Percentiles rank a stretch among this genome's conserved stretches.
These are phyloP conservation scores for Talaromyces nanjingensis DNA, from an alignment of 495 filamentous ascomycete genomes.

Conservation along the genomic window DNA sequence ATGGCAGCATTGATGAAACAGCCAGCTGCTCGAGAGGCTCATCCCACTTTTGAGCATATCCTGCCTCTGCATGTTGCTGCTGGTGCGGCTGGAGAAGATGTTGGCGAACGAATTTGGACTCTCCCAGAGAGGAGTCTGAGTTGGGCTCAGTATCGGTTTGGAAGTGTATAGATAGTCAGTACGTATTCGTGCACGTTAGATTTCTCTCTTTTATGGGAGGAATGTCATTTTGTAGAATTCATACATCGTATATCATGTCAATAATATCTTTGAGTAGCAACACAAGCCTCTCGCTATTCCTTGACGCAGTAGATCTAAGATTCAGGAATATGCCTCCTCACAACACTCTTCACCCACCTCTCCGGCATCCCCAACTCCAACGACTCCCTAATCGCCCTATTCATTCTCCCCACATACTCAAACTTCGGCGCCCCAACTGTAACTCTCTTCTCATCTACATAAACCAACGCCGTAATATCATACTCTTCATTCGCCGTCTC, in stretches of 20 bases:
- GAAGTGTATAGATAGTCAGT: conserved; percentile 32
- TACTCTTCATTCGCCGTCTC: conserved; percentile 11
- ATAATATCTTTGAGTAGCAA: neutral
- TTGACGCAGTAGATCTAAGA: neutral
- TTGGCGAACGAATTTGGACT: conserved; percentile 57
- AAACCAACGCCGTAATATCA: conserved; percentile 41
- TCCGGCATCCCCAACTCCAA: conserved; percentile 46
- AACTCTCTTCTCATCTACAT: conserved; percentile 45
- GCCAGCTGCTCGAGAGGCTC: conserved; percentile 64
- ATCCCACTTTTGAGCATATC: conserved; percentile 76
- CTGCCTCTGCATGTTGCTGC: conserved; percentile 71
- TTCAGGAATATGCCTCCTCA: conserved; percentile 47
- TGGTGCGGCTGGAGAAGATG: conserved; percentile 60
- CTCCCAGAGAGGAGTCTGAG: conserved; percentile 59
- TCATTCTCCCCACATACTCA: conserved; percentile 66
- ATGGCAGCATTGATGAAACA: conserved; percentile 55
- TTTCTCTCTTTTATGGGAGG: neutral
- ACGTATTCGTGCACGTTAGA: neutral
- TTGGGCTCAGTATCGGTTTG: conserved; percentile 74
- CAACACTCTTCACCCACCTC: conserved; percentile 47
- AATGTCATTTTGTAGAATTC: neutral
- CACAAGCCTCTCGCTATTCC: no score
- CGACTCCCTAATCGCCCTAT: conserved; percentile 58
- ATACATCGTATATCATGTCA: neutral
- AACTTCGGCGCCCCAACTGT: conserved; percentile 35